Percentiles rank a stretch among this genome's conserved stretches.
Evolutionary conservation across 2,329 filamentous ascomycete species (phyloP).

Genomic region (Huntiella bhutanensis): DNA sequence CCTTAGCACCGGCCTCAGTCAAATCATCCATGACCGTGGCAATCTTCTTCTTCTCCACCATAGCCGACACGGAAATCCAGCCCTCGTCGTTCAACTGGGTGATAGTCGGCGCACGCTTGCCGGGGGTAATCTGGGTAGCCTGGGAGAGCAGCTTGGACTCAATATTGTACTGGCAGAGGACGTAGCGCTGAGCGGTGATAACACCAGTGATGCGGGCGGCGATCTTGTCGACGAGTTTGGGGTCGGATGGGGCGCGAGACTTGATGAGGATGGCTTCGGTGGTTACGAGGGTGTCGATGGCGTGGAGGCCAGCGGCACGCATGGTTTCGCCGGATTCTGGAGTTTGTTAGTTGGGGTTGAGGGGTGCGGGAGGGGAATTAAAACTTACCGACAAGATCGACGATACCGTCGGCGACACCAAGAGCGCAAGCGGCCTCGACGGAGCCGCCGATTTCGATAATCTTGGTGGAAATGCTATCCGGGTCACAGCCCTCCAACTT

Average conservation of each 20-base stretch:
- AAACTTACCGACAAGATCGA: slow-evolving; percentile 78
- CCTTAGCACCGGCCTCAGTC: slow-evolving; percentile 55
- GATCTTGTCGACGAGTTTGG: slow-evolving; percentile 65
- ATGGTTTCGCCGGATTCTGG: slow-evolving; percentile 94
- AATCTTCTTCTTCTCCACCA: slow-evolving; percentile 79
- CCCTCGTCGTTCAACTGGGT: slow-evolving; percentile 73
- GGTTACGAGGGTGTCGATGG: slow-evolving; percentile 82
- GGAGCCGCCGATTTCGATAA: slow-evolving; percentile 88
- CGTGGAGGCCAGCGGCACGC: slow-evolving; percentile 82
- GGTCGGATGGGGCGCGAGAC: slow-evolving; percentile 65
- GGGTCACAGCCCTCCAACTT: slow-evolving; percentile 41
- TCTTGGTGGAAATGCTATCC: slow-evolving; percentile 45
- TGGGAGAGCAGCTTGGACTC: slow-evolving; percentile 45
- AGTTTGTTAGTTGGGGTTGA: not conserved
- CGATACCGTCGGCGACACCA: slow-evolving; percentile 89
- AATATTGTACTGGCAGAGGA: slow-evolving; percentile 94
- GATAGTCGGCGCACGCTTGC: slow-evolving; percentile 81
- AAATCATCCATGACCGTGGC: slow-evolving; percentile 76
- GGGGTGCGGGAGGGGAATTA: not conserved
- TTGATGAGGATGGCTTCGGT: slow-evolving; percentile 83
- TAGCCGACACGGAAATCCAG: slow-evolving; percentile 87
- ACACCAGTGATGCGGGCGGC: slow-evolving; percentile 76
- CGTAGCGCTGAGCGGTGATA: slow-evolving; percentile 84
- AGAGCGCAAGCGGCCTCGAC: slow-evolving; percentile 93
- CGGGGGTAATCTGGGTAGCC: slow-evolving; percentile 67